A percentile compares a stretch with the other conserved stretches of the same genome.
Conservation (phyloP, 2,329 filamentous ascomycete species). For the Exophiala sp. region DNA sequence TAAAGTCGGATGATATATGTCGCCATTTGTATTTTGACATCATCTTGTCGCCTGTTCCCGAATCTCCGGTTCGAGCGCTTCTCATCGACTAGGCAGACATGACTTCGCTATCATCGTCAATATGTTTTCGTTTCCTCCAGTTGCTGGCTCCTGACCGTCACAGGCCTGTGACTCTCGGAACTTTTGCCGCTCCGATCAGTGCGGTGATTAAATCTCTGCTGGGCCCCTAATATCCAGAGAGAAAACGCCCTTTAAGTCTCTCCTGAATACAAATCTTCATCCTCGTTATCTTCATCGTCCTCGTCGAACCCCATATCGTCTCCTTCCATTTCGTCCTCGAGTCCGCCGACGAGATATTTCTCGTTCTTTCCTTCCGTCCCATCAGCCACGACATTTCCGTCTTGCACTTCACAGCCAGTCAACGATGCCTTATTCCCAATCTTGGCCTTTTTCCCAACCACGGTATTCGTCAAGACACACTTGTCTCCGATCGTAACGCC, state of each 20-base stretch:
- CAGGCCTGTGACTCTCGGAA: no score
- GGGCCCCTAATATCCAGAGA: no score
- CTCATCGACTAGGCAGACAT: no score
- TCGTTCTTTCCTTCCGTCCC: constrained; percentile 62
- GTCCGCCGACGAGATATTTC: constrained; percentile 56
- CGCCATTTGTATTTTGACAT: no score
- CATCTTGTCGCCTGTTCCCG: no score
- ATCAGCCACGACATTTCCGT: constrained; percentile 77
- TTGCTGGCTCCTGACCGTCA: no score
- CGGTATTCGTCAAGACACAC: constrained; percentile 80
- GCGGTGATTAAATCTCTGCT: no score
- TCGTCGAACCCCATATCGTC: constrained; percentile 32
- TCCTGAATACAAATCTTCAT: constrained; percentile 2
- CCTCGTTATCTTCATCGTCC: constrained; percentile 20
- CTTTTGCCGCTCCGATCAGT: no score
- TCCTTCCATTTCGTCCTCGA: constrained; percentile 39
- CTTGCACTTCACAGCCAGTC: constrained; percentile 88
- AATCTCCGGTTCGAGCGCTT: no score
- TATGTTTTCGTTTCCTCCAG: no score
- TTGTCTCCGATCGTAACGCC: constrained; percentile 79
- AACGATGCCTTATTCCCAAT: constrained; percentile 79
- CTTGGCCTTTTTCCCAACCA: constrained; percentile 74
- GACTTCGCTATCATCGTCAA: no score
- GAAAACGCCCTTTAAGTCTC: neutral
- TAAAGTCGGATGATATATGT: no score